Conservation (phyloP, 2,329 filamentous ascomycete genomes). For the Cladorrhinum sp. region DNA sequence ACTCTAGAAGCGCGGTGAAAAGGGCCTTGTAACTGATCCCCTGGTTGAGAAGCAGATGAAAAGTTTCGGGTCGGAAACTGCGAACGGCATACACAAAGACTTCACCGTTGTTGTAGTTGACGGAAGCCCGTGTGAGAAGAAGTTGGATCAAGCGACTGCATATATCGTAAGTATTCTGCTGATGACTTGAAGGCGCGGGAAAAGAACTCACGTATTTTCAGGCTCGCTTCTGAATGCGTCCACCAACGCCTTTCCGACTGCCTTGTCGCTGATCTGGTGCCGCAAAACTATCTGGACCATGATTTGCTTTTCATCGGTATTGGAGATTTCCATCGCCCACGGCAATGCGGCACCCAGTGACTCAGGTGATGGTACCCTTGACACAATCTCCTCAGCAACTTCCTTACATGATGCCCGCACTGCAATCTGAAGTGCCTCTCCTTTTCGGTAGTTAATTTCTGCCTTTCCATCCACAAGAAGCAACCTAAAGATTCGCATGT, state of each 20-base stretch:
- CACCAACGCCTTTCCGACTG: slow-evolving; percentile 27
- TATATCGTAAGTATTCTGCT: background rate
- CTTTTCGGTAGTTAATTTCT: slow-evolving; percentile 25
- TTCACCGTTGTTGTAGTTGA: slow-evolving; percentile 30
- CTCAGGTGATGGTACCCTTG: slow-evolving; percentile 22
- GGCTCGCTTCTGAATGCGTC: slow-evolving; percentile 23
- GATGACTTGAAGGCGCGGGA: background rate
- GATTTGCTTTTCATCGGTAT: slow-evolving; percentile 13
- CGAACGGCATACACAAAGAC: slow-evolving; percentile 28
- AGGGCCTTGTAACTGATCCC: slow-evolving; percentile 24
- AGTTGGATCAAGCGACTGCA: slow-evolving; percentile 21
- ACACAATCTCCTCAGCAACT: slow-evolving; percentile 25
- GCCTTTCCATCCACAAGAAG: slow-evolving; percentile 27
- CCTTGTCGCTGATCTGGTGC: slow-evolving; percentile 22
- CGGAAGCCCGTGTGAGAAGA: slow-evolving; percentile 25
- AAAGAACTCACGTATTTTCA: slow-evolving; percentile 21
- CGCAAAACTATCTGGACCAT: slow-evolving; percentile 26
- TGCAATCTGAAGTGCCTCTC: slow-evolving; percentile 27
- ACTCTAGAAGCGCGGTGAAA: slow-evolving; percentile 24
- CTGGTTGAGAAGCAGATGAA: slow-evolving; percentile 27
- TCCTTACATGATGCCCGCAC: slow-evolving; percentile 20
- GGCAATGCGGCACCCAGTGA: slow-evolving; percentile 25
- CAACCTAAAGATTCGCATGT: slow-evolving; percentile 24
- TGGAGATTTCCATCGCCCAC: slow-evolving; percentile 23
- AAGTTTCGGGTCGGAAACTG: slow-evolving; percentile 22